Evolutionary conservation across 2,329 filamentous ascomycete genomes (phyloP).

Genomic region (Penicillium oxalicum): DNA sequence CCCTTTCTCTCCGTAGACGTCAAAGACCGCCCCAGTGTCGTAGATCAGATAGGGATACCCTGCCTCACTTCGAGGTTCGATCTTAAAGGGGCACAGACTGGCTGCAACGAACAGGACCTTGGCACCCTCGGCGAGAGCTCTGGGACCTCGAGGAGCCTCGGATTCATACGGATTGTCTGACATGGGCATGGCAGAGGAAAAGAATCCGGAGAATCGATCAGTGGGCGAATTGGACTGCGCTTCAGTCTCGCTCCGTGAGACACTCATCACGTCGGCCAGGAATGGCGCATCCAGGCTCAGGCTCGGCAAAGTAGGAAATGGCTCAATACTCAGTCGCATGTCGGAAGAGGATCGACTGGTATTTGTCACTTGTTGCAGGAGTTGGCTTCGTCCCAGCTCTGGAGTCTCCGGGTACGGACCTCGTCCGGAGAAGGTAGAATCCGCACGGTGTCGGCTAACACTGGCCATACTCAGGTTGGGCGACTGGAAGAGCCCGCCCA

Average conservation of each 20-base stretch:
- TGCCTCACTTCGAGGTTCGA: conserved; percentile 84
- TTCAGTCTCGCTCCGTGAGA: conserved; percentile 23
- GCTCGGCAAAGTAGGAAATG: conserved; percentile 37
- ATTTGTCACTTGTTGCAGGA: conserved; percentile 44
- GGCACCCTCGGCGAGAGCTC: conserved; percentile 36
- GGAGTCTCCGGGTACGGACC: conserved; percentile 48
- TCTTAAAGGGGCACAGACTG: conserved; percentile 94
- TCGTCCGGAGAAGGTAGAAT: conserved; percentile 49
- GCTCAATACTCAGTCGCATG: conserved; percentile 16
- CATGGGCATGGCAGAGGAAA: conserved; percentile 81
- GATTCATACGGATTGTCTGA: conserved; percentile 53
- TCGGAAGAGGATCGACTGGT: conserved; percentile 29
- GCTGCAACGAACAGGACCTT: conserved; percentile 85
- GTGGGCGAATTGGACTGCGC: conserved; percentile 31
- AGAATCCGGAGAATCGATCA: conserved; percentile 66
- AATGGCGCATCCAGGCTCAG: conserved; percentile 43
- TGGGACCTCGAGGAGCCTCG: conserved; percentile 35
- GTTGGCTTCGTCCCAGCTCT: conserved; percentile 48
- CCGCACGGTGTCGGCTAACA: conserved; percentile 47
- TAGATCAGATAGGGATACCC: conserved; percentile 96
- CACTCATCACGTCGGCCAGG: conserved; percentile 35
- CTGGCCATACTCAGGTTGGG: conserved; percentile 41
- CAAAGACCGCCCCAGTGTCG: conserved; percentile 87
- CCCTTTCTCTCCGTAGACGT: conserved; percentile 92
- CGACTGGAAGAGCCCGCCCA: conserved; percentile 61